Evolutionary conservation across 306 rosid genomes (phyloP), one percentile per base, ranked within the genome.

Genomic region (Prunus padus): DNA sequence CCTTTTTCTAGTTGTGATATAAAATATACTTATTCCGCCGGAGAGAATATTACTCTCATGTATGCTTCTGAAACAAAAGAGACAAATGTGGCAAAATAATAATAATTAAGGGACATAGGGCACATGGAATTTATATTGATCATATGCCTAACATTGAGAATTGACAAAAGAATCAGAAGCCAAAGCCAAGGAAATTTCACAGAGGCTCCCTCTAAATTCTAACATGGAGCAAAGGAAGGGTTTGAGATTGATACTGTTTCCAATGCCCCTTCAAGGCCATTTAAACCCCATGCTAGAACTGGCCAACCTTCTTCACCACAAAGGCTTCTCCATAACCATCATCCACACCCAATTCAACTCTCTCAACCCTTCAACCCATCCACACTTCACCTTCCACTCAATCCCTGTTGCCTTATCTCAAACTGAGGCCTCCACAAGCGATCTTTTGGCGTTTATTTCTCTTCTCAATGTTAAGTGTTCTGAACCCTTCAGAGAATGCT

Each of bases 221-320:
- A 16, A 70, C 8, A 56, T 72, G 55, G 76, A 55, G 66, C 22
- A 45, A 19, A 46, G 45, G 52, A 69, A 61, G 26, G 71, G 79
- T 5, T 18, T 55, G 44, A 50, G 59, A 15, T 8, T 78, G 31
- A 47, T 74, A 40, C 7, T 82, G 3, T 70, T 82, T 15, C 82
- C 82, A 42, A 42, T 52, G 14, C 84, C 86, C 2, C 22, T 67
- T 23, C 82, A 76, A 79, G 87, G 84, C 51, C 84, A 83, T 55
- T 72, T 67, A 11, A 75, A 57, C 55, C 86, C 84, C 2, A 66
- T 76, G 86, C 72, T 83, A 66, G 65, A 83, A 33, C 73, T 79
- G 1, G 87, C 84, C 78, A 57, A 71, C 11, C 57, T 76, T 44
- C 84, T 79, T 2, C 7, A 71, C 54, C 68, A 52, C 30, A 66